phyloP scores from a whole-genome alignment of 208 protist species.

The Acanthamoeba castellanii region DNA sequence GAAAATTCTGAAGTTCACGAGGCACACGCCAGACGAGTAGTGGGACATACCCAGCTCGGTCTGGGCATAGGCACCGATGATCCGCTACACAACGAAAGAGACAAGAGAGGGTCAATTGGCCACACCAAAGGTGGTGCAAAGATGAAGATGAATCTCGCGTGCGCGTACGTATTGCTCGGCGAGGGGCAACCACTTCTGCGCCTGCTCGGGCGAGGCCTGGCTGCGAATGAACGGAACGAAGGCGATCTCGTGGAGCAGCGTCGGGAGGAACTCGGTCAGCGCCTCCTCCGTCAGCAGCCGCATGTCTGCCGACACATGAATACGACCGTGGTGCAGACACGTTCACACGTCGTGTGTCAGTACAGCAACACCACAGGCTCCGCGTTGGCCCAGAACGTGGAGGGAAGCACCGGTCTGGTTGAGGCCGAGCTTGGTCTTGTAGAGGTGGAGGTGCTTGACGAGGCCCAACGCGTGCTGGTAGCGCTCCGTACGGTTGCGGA shows the following conservation, averaged over 20 bases:
- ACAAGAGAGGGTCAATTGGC: not conserved
- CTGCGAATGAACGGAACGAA: constrained; percentile 71
- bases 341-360: not conserved
- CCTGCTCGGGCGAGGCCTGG: constrained; percentile 65
- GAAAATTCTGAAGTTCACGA: not conserved
- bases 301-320: not conserved
- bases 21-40: not conserved
- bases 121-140: not conserved
- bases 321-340: no score
- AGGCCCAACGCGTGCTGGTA: constrained; percentile 57
- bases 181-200: constrained; percentile 51
- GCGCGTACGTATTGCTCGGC: constrained; percentile 70
- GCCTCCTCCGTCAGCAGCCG: constrained; percentile 39
- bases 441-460: constrained; percentile 60
- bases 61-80: constrained; percentile 74
- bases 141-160: not conserved
- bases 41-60: constrained; percentile 67
- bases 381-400: no score
- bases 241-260: constrained; percentile 61
- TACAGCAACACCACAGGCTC: not conserved
- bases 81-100: not conserved
- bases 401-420: not conserved
- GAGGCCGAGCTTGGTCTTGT: constrained; percentile 65
- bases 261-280: constrained; percentile 38
- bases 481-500: not conserved